phyloP scores from a whole-genome alignment of 768 basidiomycete species.

The Tulasnella sp. region DNA sequence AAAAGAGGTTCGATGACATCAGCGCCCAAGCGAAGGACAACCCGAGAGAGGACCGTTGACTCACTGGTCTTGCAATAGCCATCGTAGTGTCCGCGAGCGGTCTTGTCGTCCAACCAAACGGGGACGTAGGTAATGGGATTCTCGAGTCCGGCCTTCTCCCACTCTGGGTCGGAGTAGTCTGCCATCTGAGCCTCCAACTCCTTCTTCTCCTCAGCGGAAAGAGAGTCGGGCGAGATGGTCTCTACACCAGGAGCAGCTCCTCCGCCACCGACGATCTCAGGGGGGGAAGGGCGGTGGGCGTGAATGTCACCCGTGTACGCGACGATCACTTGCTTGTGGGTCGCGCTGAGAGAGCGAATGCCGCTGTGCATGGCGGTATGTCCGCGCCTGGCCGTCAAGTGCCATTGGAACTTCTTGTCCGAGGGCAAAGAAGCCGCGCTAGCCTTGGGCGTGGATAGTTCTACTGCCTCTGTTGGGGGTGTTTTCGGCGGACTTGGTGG shows the following conservation, averaged over 20 bases:
- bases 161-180: slow-evolving; percentile 49
- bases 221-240: slow-evolving; percentile 42
- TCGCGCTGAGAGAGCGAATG: slow-evolving; percentile 71
- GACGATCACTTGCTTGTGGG: slow-evolving; percentile 84
- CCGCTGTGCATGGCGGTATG: slow-evolving; percentile 95
- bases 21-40: not conserved
- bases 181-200: slow-evolving; percentile 59
- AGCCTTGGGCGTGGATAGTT: slow-evolving; percentile 25
- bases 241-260: slow-evolving; percentile 21
- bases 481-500: slow-evolving; percentile 65
- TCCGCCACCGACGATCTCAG: slow-evolving; percentile 24
- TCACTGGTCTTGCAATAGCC: slow-evolving; percentile 96
- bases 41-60: slow-evolving; percentile 30
- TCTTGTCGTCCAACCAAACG: slow-evolving; percentile 83
- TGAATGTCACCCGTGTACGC: slow-evolving; percentile 92
- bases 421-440: not conserved
- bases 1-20: slow-evolving; percentile 17
- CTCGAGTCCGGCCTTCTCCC: slow-evolving; percentile 39
- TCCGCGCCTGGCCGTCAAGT: slow-evolving; percentile 68
- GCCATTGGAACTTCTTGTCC: slow-evolving; percentile 44
- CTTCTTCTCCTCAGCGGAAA: slow-evolving; percentile 55
- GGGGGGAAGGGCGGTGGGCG: slow-evolving; percentile 37
- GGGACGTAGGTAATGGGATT: slow-evolving; percentile 70
- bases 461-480: slow-evolving; percentile 47
- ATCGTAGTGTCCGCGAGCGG: slow-evolving; percentile 91